Conservation (phyloP, 805 yeast species). For the Wickerhamomyces kurtzmanii region DNA sequence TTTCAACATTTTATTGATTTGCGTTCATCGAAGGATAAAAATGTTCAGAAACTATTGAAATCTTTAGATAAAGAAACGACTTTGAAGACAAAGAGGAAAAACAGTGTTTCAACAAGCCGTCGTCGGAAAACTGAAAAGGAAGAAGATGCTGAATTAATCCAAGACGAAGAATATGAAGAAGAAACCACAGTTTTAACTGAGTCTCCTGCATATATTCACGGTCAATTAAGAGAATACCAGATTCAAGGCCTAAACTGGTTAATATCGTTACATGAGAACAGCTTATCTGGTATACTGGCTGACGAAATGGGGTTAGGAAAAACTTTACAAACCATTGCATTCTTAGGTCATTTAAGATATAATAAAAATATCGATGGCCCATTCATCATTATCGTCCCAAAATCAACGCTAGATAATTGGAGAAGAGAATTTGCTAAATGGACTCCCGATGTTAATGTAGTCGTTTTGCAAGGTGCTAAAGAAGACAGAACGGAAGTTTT, state of each 20-base stretch:
- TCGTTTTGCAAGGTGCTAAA: slow-evolving; percentile 84
- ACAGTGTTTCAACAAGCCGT: slow-evolving; percentile 25
- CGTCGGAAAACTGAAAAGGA: slow-evolving; percentile 89
- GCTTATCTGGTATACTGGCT: slow-evolving; percentile 86
- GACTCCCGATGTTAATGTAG: slow-evolving; percentile 89
- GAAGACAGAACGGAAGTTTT: slow-evolving; percentile 63
- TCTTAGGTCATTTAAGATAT: slow-evolving; percentile 80
- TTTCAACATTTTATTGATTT: slow-evolving; percentile 83
- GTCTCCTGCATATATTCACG: slow-evolving; percentile 72
- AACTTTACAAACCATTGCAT: slow-evolving; percentile 89
- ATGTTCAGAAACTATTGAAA: slow-evolving; percentile 50
- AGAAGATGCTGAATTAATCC: slow-evolving; percentile 86
- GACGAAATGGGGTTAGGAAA: slow-evolving; percentile 99
- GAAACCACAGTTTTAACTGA: slow-evolving; percentile 72
- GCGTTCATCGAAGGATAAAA: slow-evolving; percentile 69
- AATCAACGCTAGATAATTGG: slow-evolving; percentile 95
- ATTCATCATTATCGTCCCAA: slow-evolving; percentile 85
- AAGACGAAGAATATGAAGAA: slow-evolving; percentile 65
- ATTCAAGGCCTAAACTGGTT: slow-evolving; percentile 95
- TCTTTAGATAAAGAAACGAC: slow-evolving; percentile 42
- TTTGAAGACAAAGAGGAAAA: slow-evolving; percentile 17
- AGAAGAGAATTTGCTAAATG: slow-evolving; percentile 86
- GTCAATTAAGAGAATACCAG: slow-evolving; percentile 82
- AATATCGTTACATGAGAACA: slow-evolving; percentile 77
- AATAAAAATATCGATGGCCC: slow-evolving; percentile 80